These are phyloP conservation scores for Capsella bursapastoris DNA, from an alignment of 345 rosid genomes.

Conservation along the genomic window DNA sequence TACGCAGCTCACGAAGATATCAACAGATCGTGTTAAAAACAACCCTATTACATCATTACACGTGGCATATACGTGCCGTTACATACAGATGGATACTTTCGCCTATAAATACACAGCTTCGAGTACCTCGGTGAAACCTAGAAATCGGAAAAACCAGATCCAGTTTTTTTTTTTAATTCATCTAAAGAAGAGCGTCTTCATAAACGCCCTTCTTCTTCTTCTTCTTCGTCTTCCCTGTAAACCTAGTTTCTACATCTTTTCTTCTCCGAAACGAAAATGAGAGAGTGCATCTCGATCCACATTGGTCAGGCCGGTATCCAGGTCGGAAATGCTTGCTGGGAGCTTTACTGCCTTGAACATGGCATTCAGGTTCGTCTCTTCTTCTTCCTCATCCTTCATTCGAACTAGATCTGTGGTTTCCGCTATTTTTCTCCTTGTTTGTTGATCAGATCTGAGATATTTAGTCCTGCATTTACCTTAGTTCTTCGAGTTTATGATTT, in stretches of 20 bases:
- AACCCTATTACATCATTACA: constrained; percentile 38
- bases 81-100: constrained; percentile 5
- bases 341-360: constrained; percentile 67
- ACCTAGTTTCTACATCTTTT: neutral
- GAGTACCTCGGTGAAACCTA: neutral
- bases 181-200: constrained; percentile 60
- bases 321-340: constrained; percentile 87
- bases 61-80: constrained; percentile 38
- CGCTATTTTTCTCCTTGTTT: neutral
- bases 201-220: constrained; percentile 50
- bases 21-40: constrained; percentile 24
- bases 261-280: constrained; percentile 49
- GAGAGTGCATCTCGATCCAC: constrained; percentile 80
- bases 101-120: constrained; percentile 38
- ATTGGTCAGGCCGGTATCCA: constrained; percentile 85
- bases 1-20: constrained; percentile 30
- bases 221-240: constrained; percentile 15
- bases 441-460: neutral
- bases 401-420: neutral
- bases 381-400: neutral
- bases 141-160: neutral
- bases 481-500: neutral
- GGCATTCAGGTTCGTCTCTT: constrained; percentile 63
- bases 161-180: neutral
- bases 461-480: neutral